Conservation (phyloP, 1,284 basidiomycete genomes). For the Ganoderma boninense region DNA sequence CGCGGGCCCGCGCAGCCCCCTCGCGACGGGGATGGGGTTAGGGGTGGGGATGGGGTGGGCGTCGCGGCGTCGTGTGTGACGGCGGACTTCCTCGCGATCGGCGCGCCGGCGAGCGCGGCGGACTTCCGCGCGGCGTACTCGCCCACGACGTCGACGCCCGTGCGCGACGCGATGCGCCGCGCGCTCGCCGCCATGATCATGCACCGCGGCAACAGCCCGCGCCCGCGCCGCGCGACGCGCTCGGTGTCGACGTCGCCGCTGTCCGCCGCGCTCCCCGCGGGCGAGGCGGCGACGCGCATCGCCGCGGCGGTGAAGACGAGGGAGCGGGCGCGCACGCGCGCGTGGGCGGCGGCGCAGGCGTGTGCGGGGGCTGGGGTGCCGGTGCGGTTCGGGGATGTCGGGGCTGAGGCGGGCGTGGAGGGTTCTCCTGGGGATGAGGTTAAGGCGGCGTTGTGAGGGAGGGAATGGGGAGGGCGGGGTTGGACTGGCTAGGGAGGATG, state of each 20-base stretch:
- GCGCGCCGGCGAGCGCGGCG: not conserved
- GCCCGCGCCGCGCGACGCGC: not conserved
- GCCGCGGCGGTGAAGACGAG: slow-evolving; percentile 1
- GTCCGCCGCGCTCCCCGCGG: not conserved
- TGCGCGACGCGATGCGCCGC: slow-evolving; percentile 4
- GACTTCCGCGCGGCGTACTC: not conserved
- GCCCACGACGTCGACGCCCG: not conserved
- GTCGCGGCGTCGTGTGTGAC: not conserved
- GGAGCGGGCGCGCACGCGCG: not conserved
- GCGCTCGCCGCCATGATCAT: slow-evolving; percentile 6
- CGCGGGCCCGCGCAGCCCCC: no score
- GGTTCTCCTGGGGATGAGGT: no score
- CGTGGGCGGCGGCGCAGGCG: not conserved
- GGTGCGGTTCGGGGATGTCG: no score
- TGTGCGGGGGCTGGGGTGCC: not conserved
- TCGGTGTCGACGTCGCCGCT: not conserved
- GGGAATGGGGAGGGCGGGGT: not conserved
- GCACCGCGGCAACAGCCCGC: slow-evolving; percentile 5
- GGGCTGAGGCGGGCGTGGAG: not conserved
- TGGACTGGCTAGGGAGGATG: not conserved
- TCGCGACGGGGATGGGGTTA: no score
- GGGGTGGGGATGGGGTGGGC: no score
- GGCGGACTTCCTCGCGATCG: not conserved
- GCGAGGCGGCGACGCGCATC: not conserved
- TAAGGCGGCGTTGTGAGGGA: not conserved